Percentiles rank a stretch among this genome's conserved stretches.
These are phyloP conservation scores for Beauveria sp. DNA, from an alignment of 2,329 filamentous ascomycete genomes.

Conservation along the genomic window DNA sequence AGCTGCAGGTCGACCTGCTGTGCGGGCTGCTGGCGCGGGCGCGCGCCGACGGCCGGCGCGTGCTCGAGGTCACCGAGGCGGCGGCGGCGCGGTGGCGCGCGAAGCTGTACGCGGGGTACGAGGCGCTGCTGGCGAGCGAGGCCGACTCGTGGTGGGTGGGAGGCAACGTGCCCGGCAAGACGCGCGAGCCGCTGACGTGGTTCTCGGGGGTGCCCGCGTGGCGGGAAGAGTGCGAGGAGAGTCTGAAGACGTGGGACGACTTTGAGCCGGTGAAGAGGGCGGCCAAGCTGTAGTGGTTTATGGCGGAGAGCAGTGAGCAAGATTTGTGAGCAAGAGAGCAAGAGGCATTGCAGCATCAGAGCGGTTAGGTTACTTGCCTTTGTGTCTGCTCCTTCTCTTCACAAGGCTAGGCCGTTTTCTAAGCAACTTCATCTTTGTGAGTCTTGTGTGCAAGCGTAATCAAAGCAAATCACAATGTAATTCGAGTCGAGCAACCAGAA, in stretches of 20 bases:
- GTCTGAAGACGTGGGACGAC: conserved; percentile 1
- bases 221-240: not conserved
- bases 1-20: conserved; percentile 17
- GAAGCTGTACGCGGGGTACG: not conserved
- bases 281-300: not conserved
- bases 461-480: no score
- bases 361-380: no score
- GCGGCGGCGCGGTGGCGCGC: conserved; percentile 1
- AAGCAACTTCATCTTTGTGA: no score
- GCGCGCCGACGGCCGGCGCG: not conserved
- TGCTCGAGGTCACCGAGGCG: conserved; percentile 5
- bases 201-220: conserved; percentile 5
- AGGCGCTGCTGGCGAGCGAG: conserved; percentile 1
- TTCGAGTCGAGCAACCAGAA: not conserved
- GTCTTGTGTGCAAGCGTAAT: no score
- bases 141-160: conserved; percentile 14
- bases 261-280: not conserved
- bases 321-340: no score
- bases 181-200: conserved; percentile 12
- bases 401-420: no score
- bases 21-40: conserved; percentile 14
- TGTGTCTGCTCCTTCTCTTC: no score
- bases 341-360: no score
- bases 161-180: conserved; percentile 13
- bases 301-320: no score